A percentile compares a stretch with the other conserved stretches of the same genome.
phyloP scores from a whole-genome alignment of 2,329 filamentous ascomycete genomes.

The Alternaria triticimaculans region DNA sequence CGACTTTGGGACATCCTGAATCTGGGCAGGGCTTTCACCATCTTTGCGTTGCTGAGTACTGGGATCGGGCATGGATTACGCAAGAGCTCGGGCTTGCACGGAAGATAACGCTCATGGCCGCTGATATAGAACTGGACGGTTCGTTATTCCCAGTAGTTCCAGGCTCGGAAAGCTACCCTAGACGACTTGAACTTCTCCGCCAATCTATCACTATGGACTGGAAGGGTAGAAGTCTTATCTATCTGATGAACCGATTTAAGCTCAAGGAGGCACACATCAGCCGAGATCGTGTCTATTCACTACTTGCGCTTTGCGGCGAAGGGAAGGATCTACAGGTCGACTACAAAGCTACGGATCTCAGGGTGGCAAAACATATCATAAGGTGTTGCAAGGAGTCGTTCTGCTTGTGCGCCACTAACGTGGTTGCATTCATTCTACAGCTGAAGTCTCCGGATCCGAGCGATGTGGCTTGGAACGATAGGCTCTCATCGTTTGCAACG shows the following conservation, averaged over 20 bases:
- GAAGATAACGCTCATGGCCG: not conserved
- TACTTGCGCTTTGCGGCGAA: not conserved
- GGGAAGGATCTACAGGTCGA: not conserved
- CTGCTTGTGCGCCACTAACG: not conserved
- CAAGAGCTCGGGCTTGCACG: conserved; percentile 3
- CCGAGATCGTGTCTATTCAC: not conserved
- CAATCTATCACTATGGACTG: not conserved
- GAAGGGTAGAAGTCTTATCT: not conserved
- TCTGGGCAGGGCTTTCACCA: not conserved
- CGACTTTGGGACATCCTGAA: not conserved
- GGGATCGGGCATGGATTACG: conserved; percentile 8
- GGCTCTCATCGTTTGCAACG: not conserved
- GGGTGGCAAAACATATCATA: not conserved
- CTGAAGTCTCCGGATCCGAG: not conserved
- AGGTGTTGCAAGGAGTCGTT: not conserved
- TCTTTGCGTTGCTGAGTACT: conserved; percentile 1
- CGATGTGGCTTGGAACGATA: not conserved
- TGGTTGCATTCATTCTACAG: not conserved
- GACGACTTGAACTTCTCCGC: not conserved
- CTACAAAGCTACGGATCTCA: not conserved
- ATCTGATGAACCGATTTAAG: not conserved
- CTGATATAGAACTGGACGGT: not conserved
- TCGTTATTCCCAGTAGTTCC: not conserved
- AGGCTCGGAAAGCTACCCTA: not conserved
- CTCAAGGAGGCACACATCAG: not conserved